phyloP scores from a whole-genome alignment of 768 basidiomycete species.

The Cystobasidium onofrii region DNA sequence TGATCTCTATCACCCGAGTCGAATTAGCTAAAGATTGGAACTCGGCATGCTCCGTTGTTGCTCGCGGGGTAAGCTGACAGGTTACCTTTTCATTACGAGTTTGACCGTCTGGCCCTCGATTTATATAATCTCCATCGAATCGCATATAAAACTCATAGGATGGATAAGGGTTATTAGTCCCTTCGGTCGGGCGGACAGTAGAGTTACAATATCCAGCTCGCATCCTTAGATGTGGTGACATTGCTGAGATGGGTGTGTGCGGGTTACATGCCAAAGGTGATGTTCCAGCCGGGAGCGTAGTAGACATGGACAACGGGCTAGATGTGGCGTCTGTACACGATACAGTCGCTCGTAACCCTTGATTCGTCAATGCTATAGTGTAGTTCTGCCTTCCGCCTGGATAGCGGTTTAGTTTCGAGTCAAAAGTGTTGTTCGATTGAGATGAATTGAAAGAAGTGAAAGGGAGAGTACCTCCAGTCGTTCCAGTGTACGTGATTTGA shows the following conservation, averaged over 20 bases:
- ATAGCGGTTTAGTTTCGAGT: neutral
- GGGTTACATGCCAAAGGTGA: neutral
- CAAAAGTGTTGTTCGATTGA: neutral
- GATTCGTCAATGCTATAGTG: neutral
- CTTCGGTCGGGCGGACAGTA: neutral
- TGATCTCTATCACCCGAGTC: neutral
- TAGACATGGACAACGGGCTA: neutral
- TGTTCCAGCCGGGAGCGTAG: neutral
- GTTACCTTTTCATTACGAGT: neutral
- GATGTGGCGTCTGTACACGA: neutral
- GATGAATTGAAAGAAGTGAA: neutral
- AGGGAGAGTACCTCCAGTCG: neutral
- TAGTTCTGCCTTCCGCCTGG: neutral
- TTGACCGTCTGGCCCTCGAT: neutral
- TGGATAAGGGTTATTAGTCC: neutral
- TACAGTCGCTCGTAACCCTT: neutral
- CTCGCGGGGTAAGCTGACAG: neutral
- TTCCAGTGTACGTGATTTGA: neutral
- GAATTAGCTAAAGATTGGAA: neutral
- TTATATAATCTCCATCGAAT: slow-evolving; percentile 4
- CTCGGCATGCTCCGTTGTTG: neutral
- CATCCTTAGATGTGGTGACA: neutral
- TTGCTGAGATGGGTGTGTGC: neutral
- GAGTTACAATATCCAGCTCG: slow-evolving; percentile 2
- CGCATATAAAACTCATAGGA: neutral